A percentile compares a stretch with the other conserved stretches of the same genome.
phyloP scores from a whole-genome alignment of 495 filamentous ascomycete genomes.

The Xylaria acuta region DNA sequence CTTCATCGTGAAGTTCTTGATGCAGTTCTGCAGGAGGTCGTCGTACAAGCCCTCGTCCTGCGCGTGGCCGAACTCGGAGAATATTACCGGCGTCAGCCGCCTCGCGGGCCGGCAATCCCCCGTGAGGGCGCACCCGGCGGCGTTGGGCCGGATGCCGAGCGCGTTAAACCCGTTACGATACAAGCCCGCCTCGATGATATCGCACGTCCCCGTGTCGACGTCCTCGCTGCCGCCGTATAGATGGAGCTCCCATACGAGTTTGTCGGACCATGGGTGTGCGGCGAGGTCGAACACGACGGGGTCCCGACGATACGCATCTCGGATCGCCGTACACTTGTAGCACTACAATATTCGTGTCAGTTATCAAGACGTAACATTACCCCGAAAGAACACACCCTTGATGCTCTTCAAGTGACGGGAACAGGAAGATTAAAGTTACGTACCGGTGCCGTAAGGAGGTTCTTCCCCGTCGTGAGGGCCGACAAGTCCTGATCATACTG shows the following conservation, averaged over 20 bases:
- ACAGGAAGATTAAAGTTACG: not conserved
- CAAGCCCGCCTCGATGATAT: slow-evolving; percentile 49
- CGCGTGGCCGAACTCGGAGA: slow-evolving; percentile 58
- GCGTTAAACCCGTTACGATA: slow-evolving; percentile 58
- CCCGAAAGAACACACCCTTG: no score
- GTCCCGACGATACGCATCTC: slow-evolving; percentile 41
- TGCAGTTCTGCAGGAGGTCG: slow-evolving; percentile 53
- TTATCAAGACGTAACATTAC: no score
- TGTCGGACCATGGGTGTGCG: slow-evolving; percentile 45
- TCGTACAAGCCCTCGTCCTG: slow-evolving; percentile 48
- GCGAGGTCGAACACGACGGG: slow-evolving; percentile 40
- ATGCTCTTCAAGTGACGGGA: not conserved
- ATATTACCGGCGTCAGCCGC: slow-evolving; percentile 51
- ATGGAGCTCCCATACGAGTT: slow-evolving; percentile 63
- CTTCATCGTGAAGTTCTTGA: slow-evolving; percentile 52
- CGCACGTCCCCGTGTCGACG: slow-evolving; percentile 51
- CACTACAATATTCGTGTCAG: slow-evolving; percentile 27
- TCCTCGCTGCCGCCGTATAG: slow-evolving; percentile 55
- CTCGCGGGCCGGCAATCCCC: slow-evolving; percentile 35
- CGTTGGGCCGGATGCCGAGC: slow-evolving; percentile 44
- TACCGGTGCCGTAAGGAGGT: slow-evolving; percentile 46
- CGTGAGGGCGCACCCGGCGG: slow-evolving; percentile 39
- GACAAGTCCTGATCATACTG: slow-evolving; percentile 59
- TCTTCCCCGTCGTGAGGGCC: slow-evolving; percentile 51
- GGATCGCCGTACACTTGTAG: slow-evolving; percentile 51